Conservation (phyloP, 371 early-diverging fungal species). For the Nematocida sp. region DNA sequence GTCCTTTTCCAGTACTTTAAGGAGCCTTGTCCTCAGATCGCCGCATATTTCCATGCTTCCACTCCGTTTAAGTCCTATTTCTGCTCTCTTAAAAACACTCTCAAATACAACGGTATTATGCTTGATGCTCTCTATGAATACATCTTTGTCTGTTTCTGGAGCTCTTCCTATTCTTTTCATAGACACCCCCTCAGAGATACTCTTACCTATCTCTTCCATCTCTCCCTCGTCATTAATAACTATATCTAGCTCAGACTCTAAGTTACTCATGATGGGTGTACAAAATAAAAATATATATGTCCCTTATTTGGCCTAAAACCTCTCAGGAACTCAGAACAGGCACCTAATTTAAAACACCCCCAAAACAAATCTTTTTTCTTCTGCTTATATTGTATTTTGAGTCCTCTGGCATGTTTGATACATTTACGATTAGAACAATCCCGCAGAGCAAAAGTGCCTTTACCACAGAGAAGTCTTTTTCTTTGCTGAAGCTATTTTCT, state of each 20-base stretch:
- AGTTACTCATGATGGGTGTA: conserved; percentile 20
- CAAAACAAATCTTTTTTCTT: conserved; percentile 16
- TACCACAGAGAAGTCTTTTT: neutral
- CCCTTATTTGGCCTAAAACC: neutral
- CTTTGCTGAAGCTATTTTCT: conserved; percentile 21
- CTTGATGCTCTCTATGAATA: neutral
- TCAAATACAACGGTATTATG: neutral
- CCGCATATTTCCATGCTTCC: neutral
- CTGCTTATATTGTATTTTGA: conserved; percentile 21
- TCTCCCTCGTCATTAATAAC: conserved; percentile 10
- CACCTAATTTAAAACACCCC: neutral
- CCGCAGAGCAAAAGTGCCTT: neutral
- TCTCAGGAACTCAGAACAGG: neutral
- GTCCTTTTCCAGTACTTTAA: no score
- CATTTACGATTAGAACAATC: conserved; percentile 27
- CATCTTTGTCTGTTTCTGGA: neutral
- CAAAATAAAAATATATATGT: conserved; percentile 52
- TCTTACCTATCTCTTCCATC: conserved; percentile 31
- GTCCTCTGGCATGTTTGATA: conserved; percentile 27
- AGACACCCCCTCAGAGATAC: neutral
- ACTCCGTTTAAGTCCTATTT: neutral
- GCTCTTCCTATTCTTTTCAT: neutral
- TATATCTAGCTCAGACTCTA: conserved; percentile 39
- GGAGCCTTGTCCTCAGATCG: neutral
- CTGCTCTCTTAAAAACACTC: neutral